A percentile compares a stretch with the other conserved stretches of the same genome.
These are phyloP conservation scores for Tolypocladium ovalisporum DNA, from an alignment of 2,329 filamentous ascomycete genomes.

Conservation along the genomic window DNA sequence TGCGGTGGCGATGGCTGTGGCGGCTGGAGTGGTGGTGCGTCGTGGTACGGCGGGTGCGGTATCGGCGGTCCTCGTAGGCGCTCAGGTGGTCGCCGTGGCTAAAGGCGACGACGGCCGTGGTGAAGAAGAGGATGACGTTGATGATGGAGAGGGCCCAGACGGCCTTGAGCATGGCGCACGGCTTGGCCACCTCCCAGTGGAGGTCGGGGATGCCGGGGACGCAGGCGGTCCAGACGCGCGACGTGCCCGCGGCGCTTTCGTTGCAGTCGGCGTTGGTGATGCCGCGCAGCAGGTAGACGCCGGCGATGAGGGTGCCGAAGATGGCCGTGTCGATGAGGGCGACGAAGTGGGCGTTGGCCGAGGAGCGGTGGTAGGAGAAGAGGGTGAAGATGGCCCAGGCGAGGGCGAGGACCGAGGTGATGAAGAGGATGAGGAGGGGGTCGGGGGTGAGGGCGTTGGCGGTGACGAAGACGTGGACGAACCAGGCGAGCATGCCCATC, in stretches of 20 bases:
- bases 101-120: constrained; percentile 62
- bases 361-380: constrained; percentile 55
- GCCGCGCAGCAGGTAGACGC: constrained; percentile 47
- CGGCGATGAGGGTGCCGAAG: constrained; percentile 53
- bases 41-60: constrained; percentile 12
- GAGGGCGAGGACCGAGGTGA: constrained; percentile 51
- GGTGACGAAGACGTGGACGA: constrained; percentile 48
- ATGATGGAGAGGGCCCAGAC: constrained; percentile 85
- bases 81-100: constrained; percentile 43
- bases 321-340: constrained; percentile 49
- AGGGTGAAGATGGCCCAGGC: constrained; percentile 56
- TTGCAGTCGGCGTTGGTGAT: constrained; percentile 57
- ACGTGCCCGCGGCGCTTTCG: constrained; percentile 38
- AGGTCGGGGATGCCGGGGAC: constrained; percentile 44
- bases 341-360: constrained; percentile 50
- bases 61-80: constrained; percentile 16
- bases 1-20: constrained; percentile 30
- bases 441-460: constrained; percentile 48
- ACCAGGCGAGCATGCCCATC: constrained; percentile 57
- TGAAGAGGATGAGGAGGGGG: constrained; percentile 56
- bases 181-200: constrained; percentile 53
- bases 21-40: constrained; percentile 27
- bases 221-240: constrained; percentile 40
- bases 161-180: constrained; percentile 87
- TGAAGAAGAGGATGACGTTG: constrained; percentile 69